These are phyloP conservation scores for Rhynchospora pubera DNA, from an alignment of 176 grass and related monocot species.

Conservation along the genomic window DNA sequence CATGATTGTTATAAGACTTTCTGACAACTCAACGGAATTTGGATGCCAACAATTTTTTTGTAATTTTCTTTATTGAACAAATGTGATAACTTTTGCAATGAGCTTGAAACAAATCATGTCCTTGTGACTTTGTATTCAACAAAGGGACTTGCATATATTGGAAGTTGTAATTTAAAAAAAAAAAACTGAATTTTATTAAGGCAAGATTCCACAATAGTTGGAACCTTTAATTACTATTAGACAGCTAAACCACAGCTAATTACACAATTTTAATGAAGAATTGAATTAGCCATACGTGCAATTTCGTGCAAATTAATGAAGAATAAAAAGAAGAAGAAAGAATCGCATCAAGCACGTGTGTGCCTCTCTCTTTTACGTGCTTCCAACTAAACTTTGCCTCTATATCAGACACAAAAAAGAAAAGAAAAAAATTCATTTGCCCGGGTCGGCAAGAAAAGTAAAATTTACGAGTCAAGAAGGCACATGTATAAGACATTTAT, in stretches of 20 bases:
- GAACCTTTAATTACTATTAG: not conserved
- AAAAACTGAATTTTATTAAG: not conserved
- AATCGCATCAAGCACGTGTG: conserved; percentile 14
- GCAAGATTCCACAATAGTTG: not conserved
- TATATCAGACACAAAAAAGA: not conserved
- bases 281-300: not conserved
- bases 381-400: not conserved
- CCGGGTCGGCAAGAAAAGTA: conserved; percentile 4
- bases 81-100: not conserved
- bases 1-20: conserved; percentile 3
- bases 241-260: not conserved
- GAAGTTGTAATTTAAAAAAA: not conserved
- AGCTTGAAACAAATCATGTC: not conserved
- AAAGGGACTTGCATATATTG: not conserved
- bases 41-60: not conserved
- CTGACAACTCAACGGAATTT: not conserved
- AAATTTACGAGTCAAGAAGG: conserved; percentile 24
- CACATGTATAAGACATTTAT: conserved; percentile 35
- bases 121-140: no score
- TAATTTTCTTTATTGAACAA: no score
- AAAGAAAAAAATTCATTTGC: not conserved
- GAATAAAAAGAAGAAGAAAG: not conserved
- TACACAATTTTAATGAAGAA: not conserved
- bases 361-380: not conserved
- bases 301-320: not conserved